phyloP scores from a whole-genome alignment of 257 asterid genomes.

The Nicotiana tabacum region DNA sequence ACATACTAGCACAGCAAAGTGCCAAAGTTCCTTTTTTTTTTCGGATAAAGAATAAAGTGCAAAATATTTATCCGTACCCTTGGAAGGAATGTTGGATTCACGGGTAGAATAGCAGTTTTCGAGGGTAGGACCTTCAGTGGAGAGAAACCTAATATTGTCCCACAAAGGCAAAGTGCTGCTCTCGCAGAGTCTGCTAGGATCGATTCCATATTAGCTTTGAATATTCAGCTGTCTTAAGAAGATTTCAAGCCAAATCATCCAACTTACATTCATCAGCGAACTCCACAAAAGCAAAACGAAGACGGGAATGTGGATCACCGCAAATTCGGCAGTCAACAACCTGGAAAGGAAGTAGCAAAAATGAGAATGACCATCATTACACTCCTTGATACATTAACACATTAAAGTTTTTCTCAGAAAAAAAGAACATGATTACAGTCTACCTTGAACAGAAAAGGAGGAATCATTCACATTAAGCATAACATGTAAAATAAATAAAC shows the following conservation, averaged over 20 bases:
- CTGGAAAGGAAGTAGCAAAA: conserved; percentile 32
- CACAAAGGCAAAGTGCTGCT: conserved; percentile 64
- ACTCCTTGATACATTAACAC: background rate
- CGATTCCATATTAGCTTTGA: conserved; percentile 15
- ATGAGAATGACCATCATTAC: conserved; percentile 1
- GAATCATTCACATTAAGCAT: background rate
- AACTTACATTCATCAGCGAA: conserved; percentile 82
- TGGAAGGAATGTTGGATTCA: conserved; percentile 93
- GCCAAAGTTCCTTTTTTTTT: background rate
- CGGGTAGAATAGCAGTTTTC: conserved; percentile 94
- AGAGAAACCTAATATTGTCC: conserved; percentile 69
- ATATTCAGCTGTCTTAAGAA: conserved; percentile 8
- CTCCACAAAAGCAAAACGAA: conserved; percentile 97
- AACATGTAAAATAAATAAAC: background rate
- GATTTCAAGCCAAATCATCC: conserved; percentile 5
- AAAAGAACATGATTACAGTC: background rate
- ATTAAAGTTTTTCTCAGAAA: background rate
- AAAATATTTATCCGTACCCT: conserved; percentile 46
- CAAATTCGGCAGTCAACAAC: conserved; percentile 97
- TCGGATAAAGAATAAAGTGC: background rate
- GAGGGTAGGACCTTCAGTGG: conserved; percentile 90
- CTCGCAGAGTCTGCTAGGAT: conserved; percentile 66
- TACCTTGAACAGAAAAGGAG: background rate
- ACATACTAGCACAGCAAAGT: conserved; percentile 8
- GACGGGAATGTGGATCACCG: conserved; percentile 97